Base-by-base conservation (phyloP, 2,329 filamentous ascomycete species). In the Fusarium sp. region DNA sequence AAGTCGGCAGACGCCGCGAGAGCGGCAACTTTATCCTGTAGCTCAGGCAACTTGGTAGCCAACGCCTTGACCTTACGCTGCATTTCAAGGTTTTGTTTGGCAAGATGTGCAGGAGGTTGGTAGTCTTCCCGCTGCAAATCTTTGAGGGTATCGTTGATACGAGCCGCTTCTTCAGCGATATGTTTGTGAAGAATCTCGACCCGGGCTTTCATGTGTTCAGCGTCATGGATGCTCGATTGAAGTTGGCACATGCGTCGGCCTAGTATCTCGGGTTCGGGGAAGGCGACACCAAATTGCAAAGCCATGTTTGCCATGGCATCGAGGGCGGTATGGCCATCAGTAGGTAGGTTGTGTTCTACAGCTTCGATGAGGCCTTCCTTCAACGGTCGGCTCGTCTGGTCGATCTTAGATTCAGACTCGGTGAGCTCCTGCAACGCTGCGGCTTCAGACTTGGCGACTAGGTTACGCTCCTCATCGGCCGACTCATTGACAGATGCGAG, bases 401-500 rank as follows among this genome's bases (percentile, higher is more conserved):
- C 77, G 11, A 56, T 54, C 20, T 48, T 47, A 25, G 48, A 44
- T 17, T 65, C 63, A n/a, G 61, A 62, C 30, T 68, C 48, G 49
- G 68, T 75, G 11, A 90, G 75, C 57, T 88, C 84, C 15, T 82
- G 78, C 6, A 93, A 78, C 3, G 89, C 86, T 30, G 84, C 81
- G 35, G 84, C 82, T 70, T 93, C 89, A 17, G 90, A 80, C 20
- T 82, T 81, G 27, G 85, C 81, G 11, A 92, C 73, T 2, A 90
- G 78, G 4, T 82, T 81, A 17, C 84, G 83, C 70, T 92, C 89
- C 72, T 94, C 92, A 67, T 94, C 91, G 7, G 91, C 92, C 14
- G 87, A 81, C 75, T 97, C 94, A 76, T 96, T 97, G 41, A 89
- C 83, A 13, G 89, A 83, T 20, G 92, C 92, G 9, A 97, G 84